A percentile compares a stretch with the other conserved stretches of the same genome.
These are phyloP conservation scores for Hyaloscypha bicolor DNA, from an alignment of 495 filamentous ascomycete genomes.

Conservation along the genomic window DNA sequence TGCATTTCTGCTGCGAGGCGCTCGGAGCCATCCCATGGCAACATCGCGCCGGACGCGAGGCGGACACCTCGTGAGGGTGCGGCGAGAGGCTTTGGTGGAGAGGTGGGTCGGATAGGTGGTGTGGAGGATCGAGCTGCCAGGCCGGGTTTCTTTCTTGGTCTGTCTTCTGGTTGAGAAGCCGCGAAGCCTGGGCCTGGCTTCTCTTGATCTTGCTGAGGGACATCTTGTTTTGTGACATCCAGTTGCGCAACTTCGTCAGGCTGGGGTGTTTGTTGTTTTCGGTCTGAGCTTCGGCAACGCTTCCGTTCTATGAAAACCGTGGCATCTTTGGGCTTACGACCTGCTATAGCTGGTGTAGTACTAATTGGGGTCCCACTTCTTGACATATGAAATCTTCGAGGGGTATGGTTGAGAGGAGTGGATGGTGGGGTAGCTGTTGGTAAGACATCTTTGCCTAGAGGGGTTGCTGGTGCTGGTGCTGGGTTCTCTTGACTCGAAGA, in stretches of 20 bases:
- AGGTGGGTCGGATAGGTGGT: not conserved
- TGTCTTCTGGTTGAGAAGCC: not conserved
- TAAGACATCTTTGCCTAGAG: conserved; percentile 1
- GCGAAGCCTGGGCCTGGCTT: not conserved
- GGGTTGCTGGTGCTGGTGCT: not conserved
- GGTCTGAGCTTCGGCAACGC: not conserved
- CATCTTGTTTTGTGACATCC: not conserved
- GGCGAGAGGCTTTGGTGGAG: not conserved
- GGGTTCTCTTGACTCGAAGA: not conserved
- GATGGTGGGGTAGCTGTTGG: conserved; percentile 12
- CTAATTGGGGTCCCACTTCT: conserved; percentile 33
- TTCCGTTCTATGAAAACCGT: conserved; percentile 50
- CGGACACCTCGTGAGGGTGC: conserved; percentile 14
- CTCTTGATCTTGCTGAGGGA: not conserved
- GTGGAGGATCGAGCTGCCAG: conserved; percentile 9
- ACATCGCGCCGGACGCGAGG: conserved; percentile 43
- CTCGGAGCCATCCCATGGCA: conserved; percentile 46
- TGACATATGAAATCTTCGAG: conserved; percentile 52
- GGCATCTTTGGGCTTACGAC: conserved; percentile 41
- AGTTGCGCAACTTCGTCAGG: not conserved
- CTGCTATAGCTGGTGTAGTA: conserved; percentile 10
- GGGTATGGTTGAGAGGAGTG: not conserved
- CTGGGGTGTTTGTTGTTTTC: not conserved
- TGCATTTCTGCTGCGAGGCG: conserved; percentile 52
- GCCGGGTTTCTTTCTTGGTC: conserved; percentile 27